Evolutionary conservation across 1,139 yeast species (phyloP).

Genomic region (Eremothecium cymbalariae): DNA sequence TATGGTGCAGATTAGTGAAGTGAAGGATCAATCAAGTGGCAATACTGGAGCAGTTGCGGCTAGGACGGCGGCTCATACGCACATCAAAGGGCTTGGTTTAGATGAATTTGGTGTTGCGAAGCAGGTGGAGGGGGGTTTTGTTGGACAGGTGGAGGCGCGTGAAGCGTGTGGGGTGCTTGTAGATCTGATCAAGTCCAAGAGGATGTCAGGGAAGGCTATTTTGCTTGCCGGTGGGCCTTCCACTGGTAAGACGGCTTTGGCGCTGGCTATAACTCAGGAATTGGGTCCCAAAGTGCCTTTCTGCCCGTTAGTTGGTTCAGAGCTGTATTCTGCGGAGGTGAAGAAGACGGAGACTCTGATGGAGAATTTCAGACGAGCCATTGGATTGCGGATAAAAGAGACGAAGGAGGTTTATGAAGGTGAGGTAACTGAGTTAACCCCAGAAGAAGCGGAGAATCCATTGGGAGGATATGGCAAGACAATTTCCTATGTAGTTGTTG

Average conservation of each 20-base stretch:
- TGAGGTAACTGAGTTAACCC: slow-evolving; percentile 91
- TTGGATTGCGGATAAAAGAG: slow-evolving; percentile 91
- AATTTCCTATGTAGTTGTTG: slow-evolving; percentile 87
- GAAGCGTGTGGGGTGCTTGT: slow-evolving; percentile 97
- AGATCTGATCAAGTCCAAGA: slow-evolving; percentile 85
- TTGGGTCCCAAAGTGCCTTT: slow-evolving; percentile 98
- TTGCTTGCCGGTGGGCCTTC: slow-evolving; percentile 97
- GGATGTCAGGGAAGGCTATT: slow-evolving; percentile 94
- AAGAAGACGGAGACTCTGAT: slow-evolving; percentile 93
- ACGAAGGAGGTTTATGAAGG: slow-evolving; percentile 98
- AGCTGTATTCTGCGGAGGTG: slow-evolving; percentile 92
- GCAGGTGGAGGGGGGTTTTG: slow-evolving; percentile 85
- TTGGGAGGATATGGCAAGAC: slow-evolving; percentile 97
- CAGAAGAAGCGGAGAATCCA: slow-evolving; percentile 96
- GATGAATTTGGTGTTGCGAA: slow-evolving; percentile 87
- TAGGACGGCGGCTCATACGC: slow-evolving; percentile 95
- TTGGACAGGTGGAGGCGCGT: slow-evolving; percentile 90
- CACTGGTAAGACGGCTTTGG: slow-evolving; percentile 95
- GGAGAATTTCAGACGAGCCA: slow-evolving; percentile 96
- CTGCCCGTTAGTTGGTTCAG: slow-evolving; percentile 95
- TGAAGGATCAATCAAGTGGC: slow-evolving; percentile 41
- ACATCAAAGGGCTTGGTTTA: slow-evolving; percentile 88
- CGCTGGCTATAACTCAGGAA: slow-evolving; percentile 92
- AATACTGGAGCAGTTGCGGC: slow-evolving; percentile 46
- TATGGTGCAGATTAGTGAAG: slow-evolving; percentile 84